phyloP scores from a whole-genome alignment of 345 rosid species.

The Syzygium oleosum region DNA sequence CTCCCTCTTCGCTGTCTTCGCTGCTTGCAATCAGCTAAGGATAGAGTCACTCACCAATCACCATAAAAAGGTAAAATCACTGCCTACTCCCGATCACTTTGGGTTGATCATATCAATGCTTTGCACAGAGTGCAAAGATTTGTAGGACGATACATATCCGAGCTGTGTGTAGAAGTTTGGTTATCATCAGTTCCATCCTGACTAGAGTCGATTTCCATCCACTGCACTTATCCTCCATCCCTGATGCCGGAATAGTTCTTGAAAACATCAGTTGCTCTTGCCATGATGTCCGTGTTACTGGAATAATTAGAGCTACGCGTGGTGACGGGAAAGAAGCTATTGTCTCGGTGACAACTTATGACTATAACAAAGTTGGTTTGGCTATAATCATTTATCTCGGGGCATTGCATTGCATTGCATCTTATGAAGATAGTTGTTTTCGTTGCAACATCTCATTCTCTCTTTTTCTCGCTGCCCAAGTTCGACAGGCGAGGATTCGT shows the following conservation, averaged over 20 bases:
- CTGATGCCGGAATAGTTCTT: not conserved
- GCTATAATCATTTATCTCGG: not conserved
- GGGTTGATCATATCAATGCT: not conserved
- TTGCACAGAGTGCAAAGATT: not conserved
- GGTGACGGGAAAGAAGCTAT: not conserved
- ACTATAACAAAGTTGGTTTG: not conserved
- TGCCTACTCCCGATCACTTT: not conserved
- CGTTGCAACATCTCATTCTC: not conserved
- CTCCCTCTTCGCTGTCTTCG: not conserved
- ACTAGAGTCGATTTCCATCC: not conserved
- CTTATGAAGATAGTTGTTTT: not conserved
- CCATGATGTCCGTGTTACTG: not conserved
- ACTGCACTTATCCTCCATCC: not conserved
- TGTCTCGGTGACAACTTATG: not conserved
- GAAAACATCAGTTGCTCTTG: not conserved
- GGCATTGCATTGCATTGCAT: not conserved
- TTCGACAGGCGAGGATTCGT: not conserved
- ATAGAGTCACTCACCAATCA: not conserved
- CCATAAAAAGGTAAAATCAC: not conserved
- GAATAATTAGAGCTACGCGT: not conserved
- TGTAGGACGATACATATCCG: not conserved
- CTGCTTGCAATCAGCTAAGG: not conserved
- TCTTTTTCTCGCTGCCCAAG: not conserved
- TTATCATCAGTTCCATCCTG: not conserved
- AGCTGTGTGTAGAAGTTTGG: not conserved